Percentiles rank a stretch among this genome's conserved stretches.
These are phyloP conservation scores for Nakataea oryzae DNA, from an alignment of 2,329 filamentous ascomycete species.

Conservation along the genomic window DNA sequence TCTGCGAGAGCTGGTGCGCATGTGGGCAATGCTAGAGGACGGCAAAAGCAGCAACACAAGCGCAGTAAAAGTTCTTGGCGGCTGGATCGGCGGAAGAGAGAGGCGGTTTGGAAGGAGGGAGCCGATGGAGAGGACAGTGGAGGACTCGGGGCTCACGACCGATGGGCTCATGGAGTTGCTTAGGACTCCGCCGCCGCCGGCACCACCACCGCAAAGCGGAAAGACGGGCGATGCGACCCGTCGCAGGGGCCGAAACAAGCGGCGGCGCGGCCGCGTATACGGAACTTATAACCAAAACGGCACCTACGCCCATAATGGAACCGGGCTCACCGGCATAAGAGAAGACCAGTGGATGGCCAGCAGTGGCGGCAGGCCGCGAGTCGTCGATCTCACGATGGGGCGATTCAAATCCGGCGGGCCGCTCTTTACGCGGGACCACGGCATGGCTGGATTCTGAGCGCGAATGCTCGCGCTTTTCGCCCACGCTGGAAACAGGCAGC, in stretches of 20 bases:
- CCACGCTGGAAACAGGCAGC: background rate
- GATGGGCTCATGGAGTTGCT: background rate
- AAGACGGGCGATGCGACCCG: background rate
- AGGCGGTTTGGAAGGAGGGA: background rate
- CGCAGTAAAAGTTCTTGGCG: too few relatives aligned
- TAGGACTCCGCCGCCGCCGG: background rate
- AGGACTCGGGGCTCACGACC: background rate
- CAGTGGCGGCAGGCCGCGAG: background rate
- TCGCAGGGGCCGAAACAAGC: background rate
- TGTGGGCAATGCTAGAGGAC: slow-evolving; percentile 1
- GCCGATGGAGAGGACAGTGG: background rate
- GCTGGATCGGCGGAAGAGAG: background rate
- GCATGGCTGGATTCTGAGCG: background rate
- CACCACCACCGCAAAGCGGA: background rate
- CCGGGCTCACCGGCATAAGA: background rate
- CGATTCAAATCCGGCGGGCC: background rate
- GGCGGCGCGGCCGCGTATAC: background rate
- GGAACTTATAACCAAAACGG: background rate
- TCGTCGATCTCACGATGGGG: background rate
- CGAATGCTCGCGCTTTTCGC: background rate
- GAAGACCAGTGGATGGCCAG: background rate
- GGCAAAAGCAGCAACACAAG: background rate
- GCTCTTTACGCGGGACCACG: background rate
- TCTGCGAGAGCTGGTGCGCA: background rate
- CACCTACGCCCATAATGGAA: background rate